Base-by-base conservation (phyloP, 2,329 filamentous ascomycete genomes). In the Diaporthe sp. region DNA sequence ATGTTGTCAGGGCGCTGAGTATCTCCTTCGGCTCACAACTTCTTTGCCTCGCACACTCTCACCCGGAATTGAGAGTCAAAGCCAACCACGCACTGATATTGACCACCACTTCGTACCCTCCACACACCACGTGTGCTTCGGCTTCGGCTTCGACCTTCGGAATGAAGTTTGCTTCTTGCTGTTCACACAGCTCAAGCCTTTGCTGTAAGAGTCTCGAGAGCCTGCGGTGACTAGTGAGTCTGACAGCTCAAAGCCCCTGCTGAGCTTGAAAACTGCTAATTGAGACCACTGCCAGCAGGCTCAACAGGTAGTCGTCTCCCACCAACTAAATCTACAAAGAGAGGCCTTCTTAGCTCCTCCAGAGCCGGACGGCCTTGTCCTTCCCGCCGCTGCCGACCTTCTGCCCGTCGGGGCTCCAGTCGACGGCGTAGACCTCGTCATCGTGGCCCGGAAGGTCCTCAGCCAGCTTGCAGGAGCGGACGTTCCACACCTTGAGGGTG, bases 401-500 rank as follows among this genome's bases (percentile, higher is more conserved):
- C 79, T 95, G 91, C 12, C 97, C 97, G 82, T 98, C 96, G 0
- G 95, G 93, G 79, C 94, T 96, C 97, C 96, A 98, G 83, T 98
- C 96, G 17, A 98, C 92, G 0, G 96, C 95, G 84, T 96, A 98
- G 0, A 98, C 96, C 83, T 98, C 95, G 80, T 98, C 96, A 82
- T 94, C 91, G 83, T 98, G 96, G 0, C 96, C 95, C 0, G 96
- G 95, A 61, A 98, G 87, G 86, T 98, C 96, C 65, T 87, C 86
- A 4, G 92, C 91, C 75, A 99, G 86, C 84, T 97, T 98, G 70
- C 93, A 94, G 2, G 94, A 95, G 77, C 93, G 89, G 82, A 98
- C 94, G 80, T 97, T 95, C 96, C 96, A 99, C 7, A 97, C 94
- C 83, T 98, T 98, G 67, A 98, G 86, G 0, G 97, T 98, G 2